Base-by-base conservation (phyloP, 106 monocot species). In the Dendrobium nobile region DNA sequence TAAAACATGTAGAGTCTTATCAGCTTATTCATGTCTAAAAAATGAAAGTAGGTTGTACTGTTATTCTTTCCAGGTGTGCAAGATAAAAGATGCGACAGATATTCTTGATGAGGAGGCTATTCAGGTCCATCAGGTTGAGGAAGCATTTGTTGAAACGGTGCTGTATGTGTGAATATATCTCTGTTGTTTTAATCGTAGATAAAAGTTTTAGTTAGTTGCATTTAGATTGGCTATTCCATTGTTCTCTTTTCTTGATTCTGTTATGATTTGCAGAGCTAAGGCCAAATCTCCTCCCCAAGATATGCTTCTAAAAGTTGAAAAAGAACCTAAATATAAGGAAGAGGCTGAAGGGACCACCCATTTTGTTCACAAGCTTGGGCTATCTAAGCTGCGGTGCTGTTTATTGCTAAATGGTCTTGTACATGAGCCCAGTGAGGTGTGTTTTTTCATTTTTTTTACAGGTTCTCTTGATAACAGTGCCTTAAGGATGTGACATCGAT, bases 341-440 rank as follows among this genome's bases (percentile, higher is more conserved):
- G 87, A 84, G 79, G 91, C 92, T 79, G 87, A 87, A 82, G 84
- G 81, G 77, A 99, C 91, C 84, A 88, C 98, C 8, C 81, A 82
- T 80, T 91, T 95, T 89, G 89, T 95, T 77, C 91, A 80, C 77
- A 92, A 99, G 77, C 85, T 95, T 17, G 98, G 98, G n/a, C 84
- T 99, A 73, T 91, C 90, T 80, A 87, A 86, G 58, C 87, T 91
- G 54, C 68, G 67, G 17, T 99, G 95, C 74, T 89, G 83, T 75
- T 77, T 99, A 44, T 86, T 99, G 78, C 95, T 99, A 95, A 99
- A 99, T 90, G 98, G 98, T 7, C 92, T 99, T 84, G 91, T 99
- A 33, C 76, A 87, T 55, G 91, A 93, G 43, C 68, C 94, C 24
- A 88, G 51, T 77, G 91, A 99, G 91, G 95, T 99, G 77, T 80